Base-by-base conservation (phyloP, 805 yeast species). In the Candida orba region DNA sequence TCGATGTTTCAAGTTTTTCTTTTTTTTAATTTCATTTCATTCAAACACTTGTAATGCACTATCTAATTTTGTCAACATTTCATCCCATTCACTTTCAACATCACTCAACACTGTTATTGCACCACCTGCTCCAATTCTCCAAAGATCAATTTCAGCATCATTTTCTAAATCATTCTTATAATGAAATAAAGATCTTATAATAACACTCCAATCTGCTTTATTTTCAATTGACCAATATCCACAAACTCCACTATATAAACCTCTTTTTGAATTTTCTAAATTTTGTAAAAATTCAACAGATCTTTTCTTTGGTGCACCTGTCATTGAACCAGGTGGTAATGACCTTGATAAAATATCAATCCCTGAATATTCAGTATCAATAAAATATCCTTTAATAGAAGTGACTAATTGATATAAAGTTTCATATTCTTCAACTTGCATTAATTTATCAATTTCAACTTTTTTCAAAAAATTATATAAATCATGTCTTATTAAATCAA, bases 91-190 rank as follows among this genome's bases (percentile, higher is more conserved):
- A 3, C 82, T 91, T 22, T 76, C 77, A n/a, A 71, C 67, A 23
- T 86, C 79, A 58, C 96, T 87, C 47, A 93, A 67, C 3, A 89
- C 90, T 0, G 98, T 93, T 37, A 93, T 80, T 15, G 98, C 99
- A 4, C 99, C 99, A 14, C 99, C 99, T 8, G 99, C 99, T 1
- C 99, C 99, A 43, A 91, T 77, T 49, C 88, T 70, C 95, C 96
- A 93, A 6, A 66, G 56, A 8, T 60, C 57, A 3, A 66, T 49
- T 1, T 50, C 48, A n/a, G n/a, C n/a, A 2, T 43, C 45, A 36
- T 50, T 53, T 5, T 53, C 56, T 3, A 54, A 13, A 52, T 81
- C 88, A 32, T 72, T 66, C 22, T 65, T 57, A 59, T 87, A 85
- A 45, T 76, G 75, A 60, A 78, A 88, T 41, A 88, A 70, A 2